Evolutionary conservation across 2,329 filamentous ascomycete species (phyloP).

Genomic region (Penicillium griseofulvum): DNA sequence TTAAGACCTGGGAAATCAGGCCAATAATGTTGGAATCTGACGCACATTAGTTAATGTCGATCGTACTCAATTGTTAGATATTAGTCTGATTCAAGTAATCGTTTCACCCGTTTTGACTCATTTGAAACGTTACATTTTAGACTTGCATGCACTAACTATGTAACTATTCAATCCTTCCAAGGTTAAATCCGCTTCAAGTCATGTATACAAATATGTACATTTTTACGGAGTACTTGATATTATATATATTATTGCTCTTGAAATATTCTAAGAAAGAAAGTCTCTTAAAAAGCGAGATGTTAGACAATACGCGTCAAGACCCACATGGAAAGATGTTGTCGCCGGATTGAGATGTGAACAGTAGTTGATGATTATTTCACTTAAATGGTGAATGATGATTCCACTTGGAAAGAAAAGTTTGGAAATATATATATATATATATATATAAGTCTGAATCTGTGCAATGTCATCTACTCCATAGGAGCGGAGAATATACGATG

Average conservation of each 20-base stretch:
- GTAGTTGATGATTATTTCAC: not conserved
- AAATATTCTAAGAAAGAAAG: not conserved
- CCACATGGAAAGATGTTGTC: conserved; percentile 5
- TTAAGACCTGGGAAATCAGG: not conserved
- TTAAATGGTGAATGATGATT: not conserved
- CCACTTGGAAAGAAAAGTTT: no score
- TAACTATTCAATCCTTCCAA: not conserved
- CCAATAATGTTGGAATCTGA: not conserved
- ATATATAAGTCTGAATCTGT: no score
- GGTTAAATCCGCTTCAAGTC: not conserved
- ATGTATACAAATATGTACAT: no score
- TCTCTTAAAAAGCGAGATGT: not conserved
- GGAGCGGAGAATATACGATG: not conserved
- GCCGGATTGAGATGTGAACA: not conserved
- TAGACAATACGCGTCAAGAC: conserved; percentile 3
- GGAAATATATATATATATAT: no score
- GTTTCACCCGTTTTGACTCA: not conserved
- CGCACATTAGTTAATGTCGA: not conserved
- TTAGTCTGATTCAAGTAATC: not conserved
- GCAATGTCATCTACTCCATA: no score
- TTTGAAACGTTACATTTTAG: not conserved
- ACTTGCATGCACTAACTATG: not conserved
- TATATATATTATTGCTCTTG: not conserved
- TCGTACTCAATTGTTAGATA: not conserved
- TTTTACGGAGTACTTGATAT: no score